These are phyloP conservation scores for Pittosporum tobira DNA, from an alignment of 129 eudicot genomes.

Conservation along the genomic window DNA sequence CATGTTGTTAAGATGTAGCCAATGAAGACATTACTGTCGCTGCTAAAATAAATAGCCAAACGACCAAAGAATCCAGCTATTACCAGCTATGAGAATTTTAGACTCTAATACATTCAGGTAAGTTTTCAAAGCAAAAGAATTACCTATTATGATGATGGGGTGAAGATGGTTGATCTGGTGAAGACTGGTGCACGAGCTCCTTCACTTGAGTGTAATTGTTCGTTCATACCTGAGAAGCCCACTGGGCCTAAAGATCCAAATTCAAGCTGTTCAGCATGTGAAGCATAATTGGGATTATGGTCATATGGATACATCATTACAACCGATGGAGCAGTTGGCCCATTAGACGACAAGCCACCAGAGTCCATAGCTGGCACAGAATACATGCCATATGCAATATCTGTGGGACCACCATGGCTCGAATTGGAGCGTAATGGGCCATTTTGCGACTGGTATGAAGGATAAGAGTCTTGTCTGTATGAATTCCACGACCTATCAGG, in stretches of 20 bases:
- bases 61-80: background rate
- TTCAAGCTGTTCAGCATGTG: slow-evolving; percentile 60
- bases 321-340: slow-evolving; percentile 44
- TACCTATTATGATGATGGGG: slow-evolving; percentile 10
- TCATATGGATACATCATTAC: slow-evolving; percentile 77
- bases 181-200: slow-evolving; percentile 24
- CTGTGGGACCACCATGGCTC: slow-evolving; percentile 45
- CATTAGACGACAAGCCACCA: slow-evolving; percentile 48
- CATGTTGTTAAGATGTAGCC: no score
- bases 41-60: no score
- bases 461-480: slow-evolving; percentile 37
- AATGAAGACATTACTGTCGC: no score
- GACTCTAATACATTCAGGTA: background rate
- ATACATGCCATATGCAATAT: slow-evolving; percentile 55
- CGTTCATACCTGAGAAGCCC: slow-evolving; percentile 37
- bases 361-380: slow-evolving; percentile 34
- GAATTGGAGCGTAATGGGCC: slow-evolving; percentile 45
- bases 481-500: slow-evolving; percentile 54
- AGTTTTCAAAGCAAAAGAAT: background rate
- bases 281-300: slow-evolving; percentile 42
- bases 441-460: slow-evolving; percentile 59
- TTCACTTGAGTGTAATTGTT: slow-evolving; percentile 34
- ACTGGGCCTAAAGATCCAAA: slow-evolving; percentile 52
- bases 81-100: background rate
- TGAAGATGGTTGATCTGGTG: slow-evolving; percentile 11